phyloP scores from a whole-genome alignment of 495 filamentous ascomycete genomes.

The Neurospora hispaniola region DNA sequence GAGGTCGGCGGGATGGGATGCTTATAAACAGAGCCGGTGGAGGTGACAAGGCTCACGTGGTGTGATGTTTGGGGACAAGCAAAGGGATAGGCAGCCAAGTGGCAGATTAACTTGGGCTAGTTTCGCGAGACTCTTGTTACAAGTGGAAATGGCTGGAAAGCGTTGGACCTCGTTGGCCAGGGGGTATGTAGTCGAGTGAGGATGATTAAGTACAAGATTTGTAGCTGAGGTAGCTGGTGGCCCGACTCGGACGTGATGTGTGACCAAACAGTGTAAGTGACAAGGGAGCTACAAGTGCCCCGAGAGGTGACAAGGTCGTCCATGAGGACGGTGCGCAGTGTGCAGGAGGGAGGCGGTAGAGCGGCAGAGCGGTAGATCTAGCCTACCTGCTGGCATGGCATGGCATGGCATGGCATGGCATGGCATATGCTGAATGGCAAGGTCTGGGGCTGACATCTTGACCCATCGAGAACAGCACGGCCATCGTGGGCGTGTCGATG shows the following conservation, averaged over 20 bases:
- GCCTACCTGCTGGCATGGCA: neutral
- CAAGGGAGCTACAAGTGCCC: neutral
- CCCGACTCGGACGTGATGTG: neutral
- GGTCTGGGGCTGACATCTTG: neutral
- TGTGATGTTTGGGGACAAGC: constrained; percentile 3
- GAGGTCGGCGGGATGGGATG: neutral
- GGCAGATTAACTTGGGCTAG: constrained; percentile 3
- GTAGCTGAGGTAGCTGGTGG: neutral
- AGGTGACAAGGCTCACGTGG: constrained; percentile 16
- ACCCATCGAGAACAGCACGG: neutral
- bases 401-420: neutral
- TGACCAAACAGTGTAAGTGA: neutral
- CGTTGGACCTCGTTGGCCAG: constrained; percentile 9
- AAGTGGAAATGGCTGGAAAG: constrained; percentile 25
- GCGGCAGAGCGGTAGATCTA: neutral
- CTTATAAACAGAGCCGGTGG: constrained; percentile 12
- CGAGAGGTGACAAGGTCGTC: neutral
- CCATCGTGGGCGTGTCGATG: constrained; percentile 4
- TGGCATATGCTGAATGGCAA: neutral
- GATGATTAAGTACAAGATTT: neutral
- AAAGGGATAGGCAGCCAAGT: constrained; percentile 10
- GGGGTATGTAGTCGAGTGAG: neutral
- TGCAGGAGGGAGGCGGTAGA: neutral
- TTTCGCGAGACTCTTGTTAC: constrained; percentile 3
- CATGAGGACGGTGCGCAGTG: neutral